Base-by-base conservation (phyloP, 1,284 basidiomycete genomes). In the Cutaneotrichosporon arboriforme region DNA sequence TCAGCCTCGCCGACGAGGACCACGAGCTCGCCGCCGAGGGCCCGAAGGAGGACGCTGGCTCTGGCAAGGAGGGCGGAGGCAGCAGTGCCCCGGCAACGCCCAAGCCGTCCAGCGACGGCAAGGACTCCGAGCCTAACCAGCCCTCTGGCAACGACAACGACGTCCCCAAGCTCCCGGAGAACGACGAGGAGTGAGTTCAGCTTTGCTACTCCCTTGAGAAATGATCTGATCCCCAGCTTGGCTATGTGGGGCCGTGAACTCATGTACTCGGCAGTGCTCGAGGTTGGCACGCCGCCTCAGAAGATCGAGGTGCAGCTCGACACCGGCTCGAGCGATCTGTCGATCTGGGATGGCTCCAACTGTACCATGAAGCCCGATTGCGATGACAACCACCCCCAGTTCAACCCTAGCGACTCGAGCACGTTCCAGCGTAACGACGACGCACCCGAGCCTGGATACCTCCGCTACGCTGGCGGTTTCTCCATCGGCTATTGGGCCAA, bases 391-490 rank as follows among this genome's bases (percentile, higher is more conserved):
- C 17, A 45, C 17, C 43, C 43, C 10, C 31, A 45, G 33, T 77
- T 66, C 59, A 60, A 69, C 37, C 45, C 63, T 1, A 20, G 49
- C 2, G 39, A 53, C 31, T 74, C 71, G 18, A 63, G 63, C 8
- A 64, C 65, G 1, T 74, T 63, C 48, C 49, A 52, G 22, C 61
- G 60, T 14, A 49, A 48, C 22, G 42, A 51, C 23, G 55, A 36
- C 18, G 13, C 36, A 9, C 47, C 57, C 1, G 93, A 93, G 70
- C 65, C 75, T 12, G 26, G 26, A 7, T 86, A 54, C 14, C 69
- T 94, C 54, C 79, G 80, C 1, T 97, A 97, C 63, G 92, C 90
- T 22, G 84, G 81, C 41, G 93, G 92, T 5, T 74, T 79, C 46
- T 90, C 87, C 0, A 67, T 76, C 0, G 93, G 93, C 2, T 64